Percentiles rank a stretch among this genome's conserved stretches.
phyloP scores from a whole-genome alignment of 768 basidiomycete species.

The Goffeauzyma gilvescens region DNA sequence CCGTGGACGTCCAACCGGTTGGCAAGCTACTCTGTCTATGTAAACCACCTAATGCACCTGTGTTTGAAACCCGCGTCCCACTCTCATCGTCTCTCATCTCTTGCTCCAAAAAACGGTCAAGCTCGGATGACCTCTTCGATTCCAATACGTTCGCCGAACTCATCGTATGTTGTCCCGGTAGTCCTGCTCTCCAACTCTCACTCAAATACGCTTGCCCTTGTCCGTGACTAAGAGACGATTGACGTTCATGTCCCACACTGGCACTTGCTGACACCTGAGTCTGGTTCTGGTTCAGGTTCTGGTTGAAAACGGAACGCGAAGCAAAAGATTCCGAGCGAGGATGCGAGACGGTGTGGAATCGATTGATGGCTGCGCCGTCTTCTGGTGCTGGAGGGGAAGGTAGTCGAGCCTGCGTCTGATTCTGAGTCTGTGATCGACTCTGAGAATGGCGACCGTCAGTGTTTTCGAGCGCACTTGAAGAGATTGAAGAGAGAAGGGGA shows the following conservation, averaged over 20 bases:
- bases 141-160: too few species aligned
- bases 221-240: neutral
- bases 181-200: conserved; percentile 15
- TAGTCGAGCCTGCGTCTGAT: too few species aligned
- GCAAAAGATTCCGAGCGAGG: neutral
- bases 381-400: neutral
- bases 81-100: conserved; percentile 7
- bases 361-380: neutral
- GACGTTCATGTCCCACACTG: too few species aligned
- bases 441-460: too few species aligned
- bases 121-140: too few species aligned
- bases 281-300: neutral
- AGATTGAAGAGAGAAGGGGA: too few species aligned
- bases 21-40: conserved; percentile 24
- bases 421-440: too few species aligned
- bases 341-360: neutral
- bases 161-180: too few species aligned
- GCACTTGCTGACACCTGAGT: too few species aligned
- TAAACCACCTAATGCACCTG: conserved; percentile 17
- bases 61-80: conserved; percentile 5
- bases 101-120: too few species aligned
- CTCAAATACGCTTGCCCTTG: conserved; percentile 5
- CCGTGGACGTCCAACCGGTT: too few species aligned
- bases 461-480: too few species aligned
- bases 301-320: neutral